Base-by-base conservation (phyloP, 78 protist genomes). In the Guillardia theta region DNA sequence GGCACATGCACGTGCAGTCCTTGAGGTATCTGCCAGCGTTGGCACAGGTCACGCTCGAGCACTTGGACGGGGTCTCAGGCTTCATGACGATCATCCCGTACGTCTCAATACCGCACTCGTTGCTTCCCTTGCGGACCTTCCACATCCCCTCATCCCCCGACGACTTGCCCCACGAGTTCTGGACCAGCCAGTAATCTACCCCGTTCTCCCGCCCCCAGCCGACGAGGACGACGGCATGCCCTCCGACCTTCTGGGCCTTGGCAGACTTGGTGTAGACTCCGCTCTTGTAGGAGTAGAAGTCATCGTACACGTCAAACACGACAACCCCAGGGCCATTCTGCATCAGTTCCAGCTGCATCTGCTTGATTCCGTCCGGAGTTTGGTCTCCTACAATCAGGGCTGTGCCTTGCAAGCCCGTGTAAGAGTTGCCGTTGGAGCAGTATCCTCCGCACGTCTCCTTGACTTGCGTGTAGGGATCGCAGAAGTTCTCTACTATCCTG, bases 131-230 rank as follows among this genome's bases (percentile, higher is more conserved):
- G 41, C 64, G 54, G 88, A 97, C 96, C 92, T 36, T 36, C 93
- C 97, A 97, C 70, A 21, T 24, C 19, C 98, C 98, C 15, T 64
- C 15, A 24, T 95, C 92, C 46, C 98, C 98, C 98, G 97, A 97
- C 15, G 80, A 36, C 36, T 94, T 48, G 21, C 96, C 96, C 98
- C 98, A 98, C 46, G 96, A 94, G 95, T 98, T 98, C 93, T 39
- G 50, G 37, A 92, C 48, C 36, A 94, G 24, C 98, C 98, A 98
- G 94, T 97, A 98, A 24, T 41, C 19, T 45, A 43, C 50, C 36
- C 95, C 97, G 87, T 64, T 88, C 70, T 88, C 93, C 24, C 39
- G 64, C 46, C 83, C 83, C 48, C 90, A 80, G 33, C 90, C 90
- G 53, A 80, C 24, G 24, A 80, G 27, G 44, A 33, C 43, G 30